Percentiles rank a stretch among this genome's conserved stretches.
Conservation (phyloP, 805 yeast species). For the Barnettozyma salicaria region DNA sequence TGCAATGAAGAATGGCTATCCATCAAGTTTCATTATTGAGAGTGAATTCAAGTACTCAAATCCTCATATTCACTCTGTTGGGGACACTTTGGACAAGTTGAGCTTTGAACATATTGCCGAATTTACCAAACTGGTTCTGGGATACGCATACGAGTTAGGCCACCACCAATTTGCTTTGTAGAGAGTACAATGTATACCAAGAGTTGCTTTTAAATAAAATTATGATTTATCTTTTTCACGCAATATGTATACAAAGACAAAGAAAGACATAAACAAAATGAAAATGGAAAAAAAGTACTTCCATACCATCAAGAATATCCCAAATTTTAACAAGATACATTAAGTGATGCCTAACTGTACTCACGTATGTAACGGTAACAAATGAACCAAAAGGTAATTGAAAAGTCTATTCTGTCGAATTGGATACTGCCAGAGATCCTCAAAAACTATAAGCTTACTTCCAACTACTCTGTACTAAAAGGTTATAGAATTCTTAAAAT, state of each 20-base stretch:
- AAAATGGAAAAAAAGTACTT: too few relatives aligned
- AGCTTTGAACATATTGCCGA: constrained; percentile 74
- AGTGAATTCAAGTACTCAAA: constrained; percentile 57
- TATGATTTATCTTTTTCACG: too few relatives aligned
- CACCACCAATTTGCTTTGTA: constrained; percentile 30
- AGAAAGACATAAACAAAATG: constrained; percentile 1
- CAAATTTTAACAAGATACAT: too few relatives aligned
- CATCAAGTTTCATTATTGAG: constrained; percentile 79
- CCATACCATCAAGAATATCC: too few relatives aligned
- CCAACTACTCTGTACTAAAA: not conserved
- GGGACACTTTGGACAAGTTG: constrained; percentile 78
- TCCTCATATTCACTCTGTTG: constrained; percentile 67
- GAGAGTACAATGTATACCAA: too few relatives aligned
- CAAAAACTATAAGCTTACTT: not conserved
- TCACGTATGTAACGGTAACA: too few relatives aligned
- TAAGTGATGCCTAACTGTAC: too few relatives aligned
- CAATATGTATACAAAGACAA: not conserved
- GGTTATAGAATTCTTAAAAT: constrained; percentile 6
- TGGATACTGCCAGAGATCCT: constrained; percentile 3
- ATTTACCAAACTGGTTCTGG: constrained; percentile 72
- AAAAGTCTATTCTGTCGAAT: constrained; percentile 1
- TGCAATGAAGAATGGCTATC: constrained; percentile 77
- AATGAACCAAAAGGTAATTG: constrained; percentile 2
- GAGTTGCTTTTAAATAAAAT: too few relatives aligned
- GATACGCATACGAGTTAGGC: constrained; percentile 66